A percentile compares a stretch with the other conserved stretches of the same genome.
These are phyloP conservation scores for Dendryphion nanum DNA, from an alignment of 2,329 filamentous ascomycete genomes.

Conservation along the genomic window DNA sequence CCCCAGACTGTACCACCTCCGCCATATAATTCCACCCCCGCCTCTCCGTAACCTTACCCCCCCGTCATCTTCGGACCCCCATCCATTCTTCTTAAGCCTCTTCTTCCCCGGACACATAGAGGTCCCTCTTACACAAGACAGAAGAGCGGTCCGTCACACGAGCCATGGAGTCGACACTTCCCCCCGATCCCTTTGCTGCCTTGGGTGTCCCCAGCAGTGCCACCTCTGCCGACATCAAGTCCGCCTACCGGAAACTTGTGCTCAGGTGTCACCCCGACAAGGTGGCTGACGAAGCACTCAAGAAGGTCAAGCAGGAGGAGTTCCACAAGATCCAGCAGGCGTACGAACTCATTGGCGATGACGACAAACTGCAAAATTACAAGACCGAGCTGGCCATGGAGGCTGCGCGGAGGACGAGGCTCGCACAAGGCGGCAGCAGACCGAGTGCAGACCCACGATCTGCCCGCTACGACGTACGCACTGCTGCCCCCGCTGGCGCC, in stretches of 20 bases:
- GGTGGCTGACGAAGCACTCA: slow-evolving; percentile 73
- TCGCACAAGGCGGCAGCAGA: slow-evolving; percentile 38
- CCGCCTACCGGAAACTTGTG: slow-evolving; percentile 79
- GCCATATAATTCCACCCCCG: too few relatives aligned
- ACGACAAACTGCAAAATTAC: slow-evolving; percentile 69
- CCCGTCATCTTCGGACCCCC: neutral
- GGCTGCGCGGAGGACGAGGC: slow-evolving; percentile 59
- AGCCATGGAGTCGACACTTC: slow-evolving; percentile 47
- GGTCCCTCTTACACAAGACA: slow-evolving; percentile 4
- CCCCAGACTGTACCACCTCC: too few relatives aligned
- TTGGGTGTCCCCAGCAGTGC: slow-evolving; percentile 74
- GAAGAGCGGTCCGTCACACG: too few relatives aligned
- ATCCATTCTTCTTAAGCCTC: neutral
- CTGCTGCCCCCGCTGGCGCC: slow-evolving; percentile 28
- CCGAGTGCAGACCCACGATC: slow-evolving; percentile 27
- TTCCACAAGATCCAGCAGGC: slow-evolving; percentile 92
- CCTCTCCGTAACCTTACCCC: neutral
- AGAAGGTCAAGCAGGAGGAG: slow-evolving; percentile 76
- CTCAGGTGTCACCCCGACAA: slow-evolving; percentile 92
- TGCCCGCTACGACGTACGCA: slow-evolving; percentile 33
- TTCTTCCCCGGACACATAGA: too few relatives aligned
- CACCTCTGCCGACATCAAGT: slow-evolving; percentile 68
- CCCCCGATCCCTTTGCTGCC: slow-evolving; percentile 75
- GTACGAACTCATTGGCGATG: slow-evolving; percentile 85
- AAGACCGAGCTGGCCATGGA: slow-evolving; percentile 71